phyloP scores from a whole-genome alignment of 345 rosid genomes.

The Laguncularia racemosa region DNA sequence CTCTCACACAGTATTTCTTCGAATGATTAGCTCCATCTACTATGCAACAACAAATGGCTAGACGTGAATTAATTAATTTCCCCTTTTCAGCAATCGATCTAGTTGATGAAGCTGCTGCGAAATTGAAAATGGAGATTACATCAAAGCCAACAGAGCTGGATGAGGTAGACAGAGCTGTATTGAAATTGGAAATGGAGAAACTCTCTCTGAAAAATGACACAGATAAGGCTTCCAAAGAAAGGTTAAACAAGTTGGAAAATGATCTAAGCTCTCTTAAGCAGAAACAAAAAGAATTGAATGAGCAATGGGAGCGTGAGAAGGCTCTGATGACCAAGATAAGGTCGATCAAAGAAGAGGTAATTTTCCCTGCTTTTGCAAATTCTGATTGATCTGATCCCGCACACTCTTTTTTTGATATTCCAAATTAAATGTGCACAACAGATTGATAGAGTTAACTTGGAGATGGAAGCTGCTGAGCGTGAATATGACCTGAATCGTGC shows the following conservation, averaged over 20 bases:
- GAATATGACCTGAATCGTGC: conserved; percentile 83
- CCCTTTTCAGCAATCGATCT: conserved; percentile 82
- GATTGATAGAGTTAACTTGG: conserved; percentile 88
- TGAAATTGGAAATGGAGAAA: conserved; percentile 95
- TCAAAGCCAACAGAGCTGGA: conserved; percentile 94
- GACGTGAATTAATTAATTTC: conserved; percentile 1
- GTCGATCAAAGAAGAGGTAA: conserved; percentile 87
- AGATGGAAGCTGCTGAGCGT: conserved; percentile 94
- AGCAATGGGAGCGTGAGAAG: conserved; percentile 75
- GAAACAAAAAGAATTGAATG: conserved; percentile 65
- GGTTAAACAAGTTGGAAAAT: conserved; percentile 66
- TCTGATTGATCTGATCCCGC: background rate
- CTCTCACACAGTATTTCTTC: too few species aligned
- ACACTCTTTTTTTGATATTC: background rate
- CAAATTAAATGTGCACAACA: conserved; percentile 14
- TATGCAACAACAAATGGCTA: background rate
- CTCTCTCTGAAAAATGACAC: conserved; percentile 76
- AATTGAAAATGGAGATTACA: conserved; percentile 96
- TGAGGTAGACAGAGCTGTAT: conserved; percentile 76
- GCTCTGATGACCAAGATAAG: conserved; percentile 63
- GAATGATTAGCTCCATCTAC: too few species aligned
- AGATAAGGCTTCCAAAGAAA: conserved; percentile 80
- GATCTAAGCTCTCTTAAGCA: conserved; percentile 53
- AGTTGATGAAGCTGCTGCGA: conserved; percentile 95
- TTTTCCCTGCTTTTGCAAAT: background rate